Percentiles rank a stretch among this genome's conserved stretches.
Evolutionary conservation across 2,329 filamentous ascomycete species (phyloP).

Genomic region (Colletotrichum brevisporum): DNA sequence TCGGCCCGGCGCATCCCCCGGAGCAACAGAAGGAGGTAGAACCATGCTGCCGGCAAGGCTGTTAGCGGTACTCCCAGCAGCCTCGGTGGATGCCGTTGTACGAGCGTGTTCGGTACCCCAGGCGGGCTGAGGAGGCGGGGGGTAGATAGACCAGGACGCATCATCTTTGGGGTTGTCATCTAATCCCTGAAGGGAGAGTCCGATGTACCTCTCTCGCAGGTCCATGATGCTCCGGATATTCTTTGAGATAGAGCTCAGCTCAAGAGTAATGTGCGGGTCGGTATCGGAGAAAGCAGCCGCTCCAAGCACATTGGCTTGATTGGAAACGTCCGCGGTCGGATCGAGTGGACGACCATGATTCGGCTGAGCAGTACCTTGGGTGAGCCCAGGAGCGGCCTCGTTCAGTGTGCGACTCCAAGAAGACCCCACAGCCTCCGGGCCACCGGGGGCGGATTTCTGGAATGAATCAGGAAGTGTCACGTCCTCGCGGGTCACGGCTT

Average conservation of each 20-base stretch:
- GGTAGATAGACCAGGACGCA: constrained; percentile 88
- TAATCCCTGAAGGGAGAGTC: constrained; percentile 84
- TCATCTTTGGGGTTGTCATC: constrained; percentile 91
- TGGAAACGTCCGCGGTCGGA: neutral
- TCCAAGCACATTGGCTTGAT: constrained; percentile 69
- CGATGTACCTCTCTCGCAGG: constrained; percentile 88
- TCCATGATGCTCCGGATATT: constrained; percentile 94
- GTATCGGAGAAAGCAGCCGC: constrained; percentile 78
- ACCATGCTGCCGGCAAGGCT: constrained; percentile 64
- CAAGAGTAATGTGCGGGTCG: constrained; percentile 85
- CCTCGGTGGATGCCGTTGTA: constrained; percentile 50
- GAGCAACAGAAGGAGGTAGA: constrained; percentile 43
- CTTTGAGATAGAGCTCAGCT: constrained; percentile 87
- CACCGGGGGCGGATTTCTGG: neutral
- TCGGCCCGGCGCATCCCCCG: constrained; percentile 16
- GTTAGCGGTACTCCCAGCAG: constrained; percentile 54
- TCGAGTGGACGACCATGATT: constrained; percentile 16
- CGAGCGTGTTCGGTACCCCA: constrained; percentile 65
- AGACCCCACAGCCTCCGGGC: neutral
- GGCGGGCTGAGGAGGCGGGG: constrained; percentile 89
- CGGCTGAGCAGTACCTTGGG: neutral
- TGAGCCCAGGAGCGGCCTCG: neutral
- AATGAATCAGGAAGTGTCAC: constrained; percentile 26
- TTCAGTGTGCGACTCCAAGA: neutral
- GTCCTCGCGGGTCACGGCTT: constrained; percentile 10